phyloP scores from a whole-genome alignment of 225 moss, liverwort and hornwort species.

The Pseudoscleropodium purum region DNA sequence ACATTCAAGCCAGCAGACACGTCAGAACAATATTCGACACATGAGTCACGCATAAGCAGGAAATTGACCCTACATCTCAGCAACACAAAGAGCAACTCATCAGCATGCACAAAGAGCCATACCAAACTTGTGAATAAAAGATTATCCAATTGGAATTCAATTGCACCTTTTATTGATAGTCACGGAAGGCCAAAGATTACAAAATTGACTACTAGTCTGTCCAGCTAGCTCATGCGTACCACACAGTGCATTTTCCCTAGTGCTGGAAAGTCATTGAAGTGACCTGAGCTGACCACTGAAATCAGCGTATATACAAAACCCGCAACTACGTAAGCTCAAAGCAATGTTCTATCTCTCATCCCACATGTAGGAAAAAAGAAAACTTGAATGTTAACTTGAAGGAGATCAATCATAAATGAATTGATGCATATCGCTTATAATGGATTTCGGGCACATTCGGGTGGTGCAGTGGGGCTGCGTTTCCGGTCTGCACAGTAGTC shows the following conservation, averaged over 20 bases:
- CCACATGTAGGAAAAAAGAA: neutral
- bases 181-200: neutral
- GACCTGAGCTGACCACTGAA: neutral
- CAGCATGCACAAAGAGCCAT: too few relatives aligned
- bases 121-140: neutral
- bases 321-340: neutral
- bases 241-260: neutral
- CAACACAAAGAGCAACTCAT: neutral
- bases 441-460: slow-evolving; percentile 42
- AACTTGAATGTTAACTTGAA: neutral
- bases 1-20: neutral
- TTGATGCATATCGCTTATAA: neutral
- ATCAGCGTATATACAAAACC: neutral
- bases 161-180: neutral
- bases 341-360: slow-evolving; percentile 2
- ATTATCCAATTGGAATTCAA: neutral
- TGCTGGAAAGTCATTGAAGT: neutral
- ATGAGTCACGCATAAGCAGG: neutral
- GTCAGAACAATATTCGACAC: neutral
- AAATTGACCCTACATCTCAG: neutral
- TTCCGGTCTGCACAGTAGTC: slow-evolving; percentile 38
- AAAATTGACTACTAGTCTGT: neutral
- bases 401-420: neutral
- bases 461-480: slow-evolving; percentile 3
- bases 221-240: neutral